These are phyloP conservation scores for Neocucurbitaria cava DNA, from an alignment of 2,329 filamentous ascomycete genomes.

Conservation along the genomic window DNA sequence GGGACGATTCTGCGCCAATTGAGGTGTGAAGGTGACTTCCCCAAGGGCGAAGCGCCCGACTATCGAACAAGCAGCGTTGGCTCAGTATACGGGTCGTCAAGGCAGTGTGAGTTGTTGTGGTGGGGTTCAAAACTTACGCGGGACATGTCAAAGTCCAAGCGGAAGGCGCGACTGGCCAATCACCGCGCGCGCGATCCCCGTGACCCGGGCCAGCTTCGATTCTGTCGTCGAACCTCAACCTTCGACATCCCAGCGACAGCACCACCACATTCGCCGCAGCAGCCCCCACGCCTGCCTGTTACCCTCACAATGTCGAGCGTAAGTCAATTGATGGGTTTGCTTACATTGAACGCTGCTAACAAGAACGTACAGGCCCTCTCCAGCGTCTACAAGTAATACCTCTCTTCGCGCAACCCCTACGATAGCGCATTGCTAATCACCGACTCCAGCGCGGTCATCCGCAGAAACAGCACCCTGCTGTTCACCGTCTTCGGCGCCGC, in stretches of 20 bases:
- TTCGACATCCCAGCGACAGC: conserved; percentile 33
- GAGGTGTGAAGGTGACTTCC: not conserved
- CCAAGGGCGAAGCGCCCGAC: not conserved
- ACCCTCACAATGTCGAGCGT: conserved; percentile 66
- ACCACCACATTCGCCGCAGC: conserved; percentile 30
- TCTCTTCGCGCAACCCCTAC: conserved; percentile 23
- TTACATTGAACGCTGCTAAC: conserved; percentile 31
- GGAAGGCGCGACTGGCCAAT: conserved; percentile 34
- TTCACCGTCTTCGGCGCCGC: conserved; percentile 83
- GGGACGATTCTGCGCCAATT: conserved; percentile 1
- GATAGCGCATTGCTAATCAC: conserved; percentile 35
- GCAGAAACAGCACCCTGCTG: conserved; percentile 87
- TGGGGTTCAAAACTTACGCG: conserved; percentile 16
- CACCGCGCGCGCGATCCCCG: conserved; percentile 26
- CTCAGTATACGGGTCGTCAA: not conserved
- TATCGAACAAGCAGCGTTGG: not conserved
- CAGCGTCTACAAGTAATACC: conserved; percentile 62
- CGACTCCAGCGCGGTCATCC: conserved; percentile 75
- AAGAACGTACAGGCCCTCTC: conserved; percentile 54
- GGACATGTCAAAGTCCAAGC: conserved; percentile 4
- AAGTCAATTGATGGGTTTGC: conserved; percentile 47
- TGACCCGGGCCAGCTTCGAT: conserved; percentile 30
- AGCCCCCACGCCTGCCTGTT: conserved; percentile 24
- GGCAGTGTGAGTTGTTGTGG: conserved; percentile 2
- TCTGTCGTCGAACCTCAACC: conserved; percentile 28